Evolutionary conservation across 2,329 filamentous ascomycete species (phyloP).

Genomic region (Curvularia sp.): DNA sequence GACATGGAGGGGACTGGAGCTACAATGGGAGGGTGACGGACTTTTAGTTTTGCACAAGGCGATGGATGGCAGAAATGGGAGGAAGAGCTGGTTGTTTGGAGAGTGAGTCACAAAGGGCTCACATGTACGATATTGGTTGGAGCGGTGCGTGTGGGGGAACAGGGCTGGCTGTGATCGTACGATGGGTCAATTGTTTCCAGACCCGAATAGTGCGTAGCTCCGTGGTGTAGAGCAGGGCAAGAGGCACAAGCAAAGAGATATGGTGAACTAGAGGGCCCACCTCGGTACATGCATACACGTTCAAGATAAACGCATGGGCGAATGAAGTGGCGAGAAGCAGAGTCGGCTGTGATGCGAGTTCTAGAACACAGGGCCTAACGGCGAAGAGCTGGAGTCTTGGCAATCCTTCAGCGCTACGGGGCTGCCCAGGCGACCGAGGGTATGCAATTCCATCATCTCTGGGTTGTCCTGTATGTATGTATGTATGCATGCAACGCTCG

Average conservation of each 20-base stretch:
- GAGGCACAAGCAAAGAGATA: background rate
- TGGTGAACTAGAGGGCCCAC: background rate
- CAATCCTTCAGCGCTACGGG: background rate
- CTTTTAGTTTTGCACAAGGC: conserved; percentile 59
- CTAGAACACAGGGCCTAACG: background rate
- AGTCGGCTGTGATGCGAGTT: background rate
- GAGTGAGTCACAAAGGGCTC: background rate
- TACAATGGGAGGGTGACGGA: conserved; percentile 96
- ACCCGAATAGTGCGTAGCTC: background rate
- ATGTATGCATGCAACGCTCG: background rate
- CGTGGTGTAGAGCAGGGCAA: background rate
- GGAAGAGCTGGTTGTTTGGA: background rate
- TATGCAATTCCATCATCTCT: background rate
- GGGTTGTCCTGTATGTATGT: too few relatives aligned
- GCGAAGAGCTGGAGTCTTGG: background rate
- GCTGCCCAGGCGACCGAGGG: background rate
- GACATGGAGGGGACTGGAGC: conserved; percentile 79
- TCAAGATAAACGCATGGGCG: background rate
- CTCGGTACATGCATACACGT: background rate
- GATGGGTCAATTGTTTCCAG: background rate
- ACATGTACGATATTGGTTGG: background rate
- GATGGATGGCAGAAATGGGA: background rate
- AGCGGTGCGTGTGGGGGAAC: background rate
- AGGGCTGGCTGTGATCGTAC: background rate
- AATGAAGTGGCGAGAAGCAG: background rate